Evolutionary conservation across 768 basidiomycete genomes (phyloP).

Genomic region (Sistotremastrum niveocremeum): DNA sequence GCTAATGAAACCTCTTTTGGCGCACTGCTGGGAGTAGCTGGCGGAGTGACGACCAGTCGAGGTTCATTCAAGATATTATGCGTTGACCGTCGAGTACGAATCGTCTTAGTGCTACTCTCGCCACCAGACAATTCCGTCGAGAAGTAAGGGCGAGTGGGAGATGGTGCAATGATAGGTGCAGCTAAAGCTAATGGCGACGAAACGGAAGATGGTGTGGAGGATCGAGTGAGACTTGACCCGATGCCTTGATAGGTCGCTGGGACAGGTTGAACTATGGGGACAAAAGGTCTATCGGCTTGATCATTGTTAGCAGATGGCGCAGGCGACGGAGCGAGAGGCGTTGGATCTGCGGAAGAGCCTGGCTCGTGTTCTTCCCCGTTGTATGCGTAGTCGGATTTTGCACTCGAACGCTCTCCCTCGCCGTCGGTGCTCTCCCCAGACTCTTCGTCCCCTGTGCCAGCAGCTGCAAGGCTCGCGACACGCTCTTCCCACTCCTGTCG

Average conservation of each 20-base stretch:
- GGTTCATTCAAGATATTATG: conserved; percentile 48
- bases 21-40: conserved; percentile 28
- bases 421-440: conserved; percentile 12
- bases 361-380: conserved; percentile 19
- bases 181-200: conserved; percentile 80
- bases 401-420: conserved; percentile 44
- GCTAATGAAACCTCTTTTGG: conserved; percentile 12
- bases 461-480: conserved; percentile 31
- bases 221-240: conserved; percentile 39
- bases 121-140: conserved; percentile 58
- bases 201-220: conserved; percentile 79
- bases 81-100: conserved; percentile 52
- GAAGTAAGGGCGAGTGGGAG: conserved; percentile 37
- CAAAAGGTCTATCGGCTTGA: conserved; percentile 4
- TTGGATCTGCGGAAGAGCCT: conserved; percentile 42
- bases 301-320: conserved; percentile 25
- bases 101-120: conserved; percentile 29
- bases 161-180: conserved; percentile 66
- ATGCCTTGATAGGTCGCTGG: conserved; percentile 15
- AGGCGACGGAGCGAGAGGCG: conserved; percentile 31
- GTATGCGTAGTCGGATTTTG: conserved; percentile 52
- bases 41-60: conserved; percentile 58
- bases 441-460: conserved; percentile 12
- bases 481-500: conserved; percentile 94
- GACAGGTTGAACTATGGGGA: conserved; percentile 1